Conservation (phyloP, 2,329 filamentous ascomycete genomes). For the Paraconiothyrium brasiliense region DNA sequence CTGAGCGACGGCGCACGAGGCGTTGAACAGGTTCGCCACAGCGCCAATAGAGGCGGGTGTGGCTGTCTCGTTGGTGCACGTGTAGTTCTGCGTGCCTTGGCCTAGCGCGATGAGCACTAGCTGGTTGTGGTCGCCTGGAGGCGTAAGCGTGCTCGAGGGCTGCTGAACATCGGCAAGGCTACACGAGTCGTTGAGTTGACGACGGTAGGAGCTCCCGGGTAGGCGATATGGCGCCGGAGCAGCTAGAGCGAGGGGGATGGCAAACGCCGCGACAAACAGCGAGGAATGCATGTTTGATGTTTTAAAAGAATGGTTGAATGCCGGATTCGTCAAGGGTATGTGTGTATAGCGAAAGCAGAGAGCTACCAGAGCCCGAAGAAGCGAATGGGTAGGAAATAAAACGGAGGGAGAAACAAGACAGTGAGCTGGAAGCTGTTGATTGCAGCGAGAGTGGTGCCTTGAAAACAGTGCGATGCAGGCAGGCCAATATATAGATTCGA, state of each 20-base stretch:
- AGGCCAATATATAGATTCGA: conserved; percentile 28
- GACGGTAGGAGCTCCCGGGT: conserved; percentile 19
- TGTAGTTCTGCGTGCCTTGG: conserved; percentile 62
- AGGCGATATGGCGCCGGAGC: conserved; percentile 36
- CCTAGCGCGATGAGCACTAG: conserved; percentile 59
- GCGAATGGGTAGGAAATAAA: conserved; percentile 24
- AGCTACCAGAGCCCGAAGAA: conserved; percentile 47
- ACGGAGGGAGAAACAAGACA: conserved; percentile 22
- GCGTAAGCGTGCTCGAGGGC: conserved; percentile 37
- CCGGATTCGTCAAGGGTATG: conserved; percentile 7
- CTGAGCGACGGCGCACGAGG: conserved; percentile 46
- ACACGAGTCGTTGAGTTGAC: conserved; percentile 35
- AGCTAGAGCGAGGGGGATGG: conserved; percentile 34
- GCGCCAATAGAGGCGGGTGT: conserved; percentile 55
- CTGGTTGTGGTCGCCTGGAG: conserved; percentile 34
- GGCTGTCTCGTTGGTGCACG: conserved; percentile 47
- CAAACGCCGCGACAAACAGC: conserved; percentile 29
- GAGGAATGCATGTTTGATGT: conserved; percentile 36
- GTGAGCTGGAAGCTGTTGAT: conserved; percentile 15
- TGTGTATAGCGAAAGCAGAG: conserved; percentile 25
- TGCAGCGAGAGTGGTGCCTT: conserved; percentile 18
- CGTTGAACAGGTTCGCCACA: conserved; percentile 57
- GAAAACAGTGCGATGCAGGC: conserved; percentile 19
- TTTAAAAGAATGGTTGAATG: not conserved
- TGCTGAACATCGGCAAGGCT: conserved; percentile 34